Conservation (phyloP, 345 rosid genomes). For the Moricandia arvensis region DNA sequence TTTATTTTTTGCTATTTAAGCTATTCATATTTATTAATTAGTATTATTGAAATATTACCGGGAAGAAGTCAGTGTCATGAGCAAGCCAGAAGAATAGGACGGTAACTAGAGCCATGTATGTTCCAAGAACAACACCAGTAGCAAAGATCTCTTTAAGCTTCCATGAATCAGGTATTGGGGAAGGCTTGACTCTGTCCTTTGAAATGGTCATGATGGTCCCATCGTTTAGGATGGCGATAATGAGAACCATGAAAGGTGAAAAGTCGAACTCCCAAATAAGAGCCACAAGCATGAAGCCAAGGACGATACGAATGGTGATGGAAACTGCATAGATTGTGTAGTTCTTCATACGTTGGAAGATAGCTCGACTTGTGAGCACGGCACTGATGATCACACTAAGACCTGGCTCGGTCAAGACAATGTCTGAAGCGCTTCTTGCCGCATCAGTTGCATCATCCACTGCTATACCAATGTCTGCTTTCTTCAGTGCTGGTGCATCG, state of each 20-base stretch:
- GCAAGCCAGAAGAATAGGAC: slow-evolving; percentile 65
- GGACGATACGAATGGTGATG: slow-evolving; percentile 84
- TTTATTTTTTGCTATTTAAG: background rate
- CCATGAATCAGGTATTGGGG: slow-evolving; percentile 88
- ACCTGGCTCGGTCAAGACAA: slow-evolving; percentile 92
- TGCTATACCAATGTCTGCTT: slow-evolving; percentile 91
- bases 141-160: slow-evolving; percentile 87
- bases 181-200: slow-evolving; percentile 88
- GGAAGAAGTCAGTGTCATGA: slow-evolving; percentile 66
- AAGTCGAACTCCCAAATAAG: slow-evolving; percentile 69
- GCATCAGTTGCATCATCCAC: slow-evolving; percentile 97
- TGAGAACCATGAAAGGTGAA: slow-evolving; percentile 87
- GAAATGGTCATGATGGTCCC: slow-evolving; percentile 96
- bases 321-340: slow-evolving; percentile 92
- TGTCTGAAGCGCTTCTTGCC: slow-evolving; percentile 86
- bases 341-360: slow-evolving; percentile 95
- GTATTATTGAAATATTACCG: slow-evolving; percentile 32
- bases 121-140: slow-evolving; percentile 75
- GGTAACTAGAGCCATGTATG: slow-evolving; percentile 71
- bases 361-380: slow-evolving; percentile 87
- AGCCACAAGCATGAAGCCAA: slow-evolving; percentile 77
- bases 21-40: too few relatives aligned
- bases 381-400: slow-evolving; percentile 90
- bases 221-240: slow-evolving; percentile 78
- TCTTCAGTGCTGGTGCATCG: slow-evolving; percentile 92